These are phyloP conservation scores for Pleurotus tuber-regium DNA, from an alignment of 768 basidiomycete genomes.

Conservation along the genomic window DNA sequence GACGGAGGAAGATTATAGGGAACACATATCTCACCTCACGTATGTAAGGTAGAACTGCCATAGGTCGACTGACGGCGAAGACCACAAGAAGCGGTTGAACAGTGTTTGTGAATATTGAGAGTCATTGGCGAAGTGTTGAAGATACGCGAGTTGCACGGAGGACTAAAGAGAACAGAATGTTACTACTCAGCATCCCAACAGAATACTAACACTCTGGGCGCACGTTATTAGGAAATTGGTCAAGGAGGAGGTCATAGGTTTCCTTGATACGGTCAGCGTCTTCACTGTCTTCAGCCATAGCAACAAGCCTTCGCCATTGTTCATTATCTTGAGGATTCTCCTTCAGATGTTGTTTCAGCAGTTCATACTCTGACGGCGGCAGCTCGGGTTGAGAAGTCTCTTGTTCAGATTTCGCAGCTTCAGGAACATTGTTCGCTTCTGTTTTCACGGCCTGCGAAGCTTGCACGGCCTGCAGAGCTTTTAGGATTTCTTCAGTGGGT, in stretches of 20 bases:
- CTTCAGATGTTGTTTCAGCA: conserved; percentile 55
- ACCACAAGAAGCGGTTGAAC: conserved; percentile 85
- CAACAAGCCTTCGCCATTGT: conserved; percentile 74
- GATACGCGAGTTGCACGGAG: conserved; percentile 81
- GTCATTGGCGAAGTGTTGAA: conserved; percentile 70
- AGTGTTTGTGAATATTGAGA: conserved; percentile 74
- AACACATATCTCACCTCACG: conserved; percentile 63
- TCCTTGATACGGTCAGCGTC: conserved; percentile 79
- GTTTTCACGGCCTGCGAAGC: conserved; percentile 6
- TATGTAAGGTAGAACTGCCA: conserved; percentile 95
- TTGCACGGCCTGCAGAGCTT: conserved; percentile 6
- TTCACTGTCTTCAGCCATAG: conserved; percentile 70
- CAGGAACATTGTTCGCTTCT: conserved; percentile 12
- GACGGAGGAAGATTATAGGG: conserved; percentile 16
- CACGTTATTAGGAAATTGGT: conserved; percentile 91
- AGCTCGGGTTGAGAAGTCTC: conserved; percentile 27
- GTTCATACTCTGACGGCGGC: conserved; percentile 67
- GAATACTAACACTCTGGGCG: conserved; percentile 32
- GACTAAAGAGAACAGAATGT: conserved; percentile 40
- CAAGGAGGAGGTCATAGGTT: conserved; percentile 79
- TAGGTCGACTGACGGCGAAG: conserved; percentile 84
- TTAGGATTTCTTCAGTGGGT: conserved; percentile 12
- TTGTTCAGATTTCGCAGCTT: conserved; percentile 26
- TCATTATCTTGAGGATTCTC: conserved; percentile 76
- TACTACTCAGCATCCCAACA: conserved; percentile 2